Evolutionary conservation across 768 basidiomycete species (phyloP).

Genomic region (Serendipita vermifera): DNA sequence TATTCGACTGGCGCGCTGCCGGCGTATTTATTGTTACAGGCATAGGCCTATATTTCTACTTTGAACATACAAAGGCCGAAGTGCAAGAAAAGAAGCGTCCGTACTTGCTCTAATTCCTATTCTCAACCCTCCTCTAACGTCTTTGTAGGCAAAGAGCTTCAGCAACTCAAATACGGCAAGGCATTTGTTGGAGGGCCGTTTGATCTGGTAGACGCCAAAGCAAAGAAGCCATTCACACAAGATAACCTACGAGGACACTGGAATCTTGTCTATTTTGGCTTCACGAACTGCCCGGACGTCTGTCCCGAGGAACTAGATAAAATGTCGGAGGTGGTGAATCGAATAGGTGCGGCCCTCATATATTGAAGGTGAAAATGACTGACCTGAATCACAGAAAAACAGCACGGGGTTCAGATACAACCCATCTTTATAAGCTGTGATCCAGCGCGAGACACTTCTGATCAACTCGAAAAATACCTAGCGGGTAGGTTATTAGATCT

Average conservation of each 20-base stretch:
- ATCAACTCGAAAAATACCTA: slow-evolving; percentile 32
- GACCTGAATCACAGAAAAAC: slow-evolving; percentile 37
- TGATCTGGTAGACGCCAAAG: slow-evolving; percentile 51
- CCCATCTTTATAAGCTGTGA: slow-evolving; percentile 96
- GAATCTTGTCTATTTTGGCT: slow-evolving; percentile 81
- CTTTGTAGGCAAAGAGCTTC: slow-evolving; percentile 55
- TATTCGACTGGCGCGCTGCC: slow-evolving; percentile 83
- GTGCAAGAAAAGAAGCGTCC: slow-evolving; percentile 63
- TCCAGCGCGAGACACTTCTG: slow-evolving; percentile 72
- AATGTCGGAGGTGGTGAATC: slow-evolving; percentile 61
- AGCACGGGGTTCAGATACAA: slow-evolving; percentile 54
- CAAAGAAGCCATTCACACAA: slow-evolving; percentile 57
- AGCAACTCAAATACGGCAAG: slow-evolving; percentile 61
- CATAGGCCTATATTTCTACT: slow-evolving; percentile 73
- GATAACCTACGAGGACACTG: slow-evolving; percentile 65
- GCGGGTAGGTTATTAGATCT: slow-evolving; percentile 27
- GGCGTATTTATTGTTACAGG: slow-evolving; percentile 75
- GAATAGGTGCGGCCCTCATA: slow-evolving; percentile 44
- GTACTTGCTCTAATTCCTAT: slow-evolving; percentile 18
- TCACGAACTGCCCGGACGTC: slow-evolving; percentile 98
- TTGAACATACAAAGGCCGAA: slow-evolving; percentile 72
- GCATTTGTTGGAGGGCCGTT: slow-evolving; percentile 91
- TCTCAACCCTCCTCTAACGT: not conserved
- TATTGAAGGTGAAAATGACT: not conserved
- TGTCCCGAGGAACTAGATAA: slow-evolving; percentile 98